phyloP scores from a whole-genome alignment of 2,329 filamentous ascomycete genomes.

The Zasmidium angulare region DNA sequence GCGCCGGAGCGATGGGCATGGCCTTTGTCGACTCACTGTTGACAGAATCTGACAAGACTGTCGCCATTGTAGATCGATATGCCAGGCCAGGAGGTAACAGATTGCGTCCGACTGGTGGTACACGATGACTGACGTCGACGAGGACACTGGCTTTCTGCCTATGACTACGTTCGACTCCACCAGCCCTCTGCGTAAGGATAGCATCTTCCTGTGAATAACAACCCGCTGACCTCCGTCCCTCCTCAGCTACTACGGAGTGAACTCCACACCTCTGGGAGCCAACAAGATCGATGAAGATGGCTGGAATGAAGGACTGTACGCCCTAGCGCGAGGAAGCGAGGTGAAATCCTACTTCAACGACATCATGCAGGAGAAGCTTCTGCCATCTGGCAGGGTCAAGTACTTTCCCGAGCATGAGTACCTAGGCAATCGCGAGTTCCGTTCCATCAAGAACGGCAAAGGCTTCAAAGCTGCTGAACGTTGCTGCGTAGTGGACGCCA shows the following conservation, averaged over 20 bases:
- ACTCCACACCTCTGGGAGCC: conserved; percentile 16
- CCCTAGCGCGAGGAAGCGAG: conserved; percentile 18
- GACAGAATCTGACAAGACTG: conserved; percentile 8
- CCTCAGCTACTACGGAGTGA: conserved; percentile 27
- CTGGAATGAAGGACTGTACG: conserved; percentile 20
- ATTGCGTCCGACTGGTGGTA: no score
- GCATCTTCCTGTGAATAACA: no score
- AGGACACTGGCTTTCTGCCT: neutral
- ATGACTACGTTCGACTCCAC: conserved; percentile 17
- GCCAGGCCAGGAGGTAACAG: conserved; percentile 17
- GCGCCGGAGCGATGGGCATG: conserved; percentile 25
- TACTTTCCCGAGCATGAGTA: conserved; percentile 22
- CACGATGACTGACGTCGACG: no score
- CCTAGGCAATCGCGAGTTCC: conserved; percentile 13
- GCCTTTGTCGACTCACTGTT: conserved; percentile 22
- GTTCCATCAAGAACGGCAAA: conserved; percentile 12
- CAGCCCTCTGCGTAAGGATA: no score
- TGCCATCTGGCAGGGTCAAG: conserved; percentile 19
- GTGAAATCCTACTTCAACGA: conserved; percentile 19
- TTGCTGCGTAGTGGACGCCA: conserved; percentile 22
- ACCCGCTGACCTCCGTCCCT: no score
- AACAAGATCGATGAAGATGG: conserved; percentile 20
- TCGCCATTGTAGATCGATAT: conserved; percentile 18
- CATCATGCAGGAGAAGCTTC: conserved; percentile 19
- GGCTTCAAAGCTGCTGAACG: conserved; percentile 6